These are phyloP conservation scores for Cercospora sp. DNA, from an alignment of 2,329 filamentous ascomycete species.

Conservation along the genomic window DNA sequence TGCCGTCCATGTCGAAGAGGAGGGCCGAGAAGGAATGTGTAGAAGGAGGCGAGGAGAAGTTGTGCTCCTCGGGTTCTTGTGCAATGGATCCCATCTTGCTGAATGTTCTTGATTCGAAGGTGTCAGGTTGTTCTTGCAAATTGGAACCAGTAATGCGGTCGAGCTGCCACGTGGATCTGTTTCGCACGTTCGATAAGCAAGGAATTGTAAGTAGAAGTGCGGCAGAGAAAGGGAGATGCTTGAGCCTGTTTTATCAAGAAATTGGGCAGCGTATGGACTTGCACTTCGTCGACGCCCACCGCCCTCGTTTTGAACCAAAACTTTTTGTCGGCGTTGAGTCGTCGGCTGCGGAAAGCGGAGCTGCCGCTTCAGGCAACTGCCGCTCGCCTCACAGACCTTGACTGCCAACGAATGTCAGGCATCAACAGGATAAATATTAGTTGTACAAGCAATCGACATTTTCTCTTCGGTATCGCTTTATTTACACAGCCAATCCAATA, in stretches of 20 bases:
- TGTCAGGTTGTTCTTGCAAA: not conserved
- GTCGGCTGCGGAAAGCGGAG: not conserved
- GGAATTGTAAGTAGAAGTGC: not conserved
- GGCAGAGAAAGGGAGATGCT: not conserved
- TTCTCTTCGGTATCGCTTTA: not conserved
- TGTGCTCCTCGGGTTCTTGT: conserved; percentile 16
- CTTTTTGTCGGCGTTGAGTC: not conserved
- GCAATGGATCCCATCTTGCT: conserved; percentile 8
- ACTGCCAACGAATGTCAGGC: not conserved
- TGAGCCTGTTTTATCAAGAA: not conserved
- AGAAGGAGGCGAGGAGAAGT: conserved; percentile 46
- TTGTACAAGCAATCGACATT: conserved; percentile 1
- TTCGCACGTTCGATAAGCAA: not conserved
- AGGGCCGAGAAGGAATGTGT: conserved; percentile 46
- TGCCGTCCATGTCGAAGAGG: conserved; percentile 78
- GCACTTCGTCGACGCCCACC: not conserved
- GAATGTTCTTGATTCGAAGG: not conserved
- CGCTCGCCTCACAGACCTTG: not conserved
- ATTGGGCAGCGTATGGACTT: not conserved
- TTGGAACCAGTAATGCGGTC: not conserved
- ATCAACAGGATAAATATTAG: not conserved
- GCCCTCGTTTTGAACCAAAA: not conserved
- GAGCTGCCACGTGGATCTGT: not conserved
- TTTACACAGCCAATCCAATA: conserved; percentile 4
- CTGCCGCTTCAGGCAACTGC: conserved; percentile 1